Evolutionary conservation across 164 flowering plant species (phyloP), one percentile per base, ranked within the genome.

Genomic region (Macadamia integrifolia): DNA sequence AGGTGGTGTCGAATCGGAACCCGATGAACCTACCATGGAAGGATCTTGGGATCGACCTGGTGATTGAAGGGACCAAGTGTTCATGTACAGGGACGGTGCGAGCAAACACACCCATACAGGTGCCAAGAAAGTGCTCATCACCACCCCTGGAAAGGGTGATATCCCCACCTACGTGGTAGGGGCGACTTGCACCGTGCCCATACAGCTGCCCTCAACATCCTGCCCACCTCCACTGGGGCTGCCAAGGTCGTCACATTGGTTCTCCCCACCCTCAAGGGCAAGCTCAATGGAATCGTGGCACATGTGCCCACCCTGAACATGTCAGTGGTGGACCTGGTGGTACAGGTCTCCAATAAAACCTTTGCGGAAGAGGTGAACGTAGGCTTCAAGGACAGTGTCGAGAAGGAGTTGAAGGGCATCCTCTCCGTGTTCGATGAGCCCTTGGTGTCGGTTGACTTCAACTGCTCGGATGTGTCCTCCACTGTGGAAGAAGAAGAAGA

Each of bases 181-280:
- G n/a, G 98, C 69, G 98, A 93, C 78, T 86, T 93, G 0, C 76
- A 97, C 53, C 88, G 97, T 60, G 98, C 98, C 6, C 57, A 97
- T 60, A 97, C 98, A 28, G 98, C 98, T 0, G 98, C 98, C 46
- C 89, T 93, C 60, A 93, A 93, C 88, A 93, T 93, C 10, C 97
- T 93, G 46, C 98, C 98, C 18, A 93, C 98, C 0, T 93, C 98
- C n/a, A 93, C 97, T 0, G 98, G 98, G 14, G 98, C 98, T 0
- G 98, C 97, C 10, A 93, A 93, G 80, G 98, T 97, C 0, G 98
- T 93, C 66, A 91, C 98, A n/a, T 86, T 93, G 0, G 98, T 93
- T 68, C 97, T 93, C 4, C 98, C 98, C 6, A 66, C 68, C 23
- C 89, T 93, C 68, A 93, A 93, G 61, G 98, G 98, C 7, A 93